Base-by-base conservation (phyloP, 2,329 filamentous ascomycete genomes). In the Hypoxylon sp. region DNA sequence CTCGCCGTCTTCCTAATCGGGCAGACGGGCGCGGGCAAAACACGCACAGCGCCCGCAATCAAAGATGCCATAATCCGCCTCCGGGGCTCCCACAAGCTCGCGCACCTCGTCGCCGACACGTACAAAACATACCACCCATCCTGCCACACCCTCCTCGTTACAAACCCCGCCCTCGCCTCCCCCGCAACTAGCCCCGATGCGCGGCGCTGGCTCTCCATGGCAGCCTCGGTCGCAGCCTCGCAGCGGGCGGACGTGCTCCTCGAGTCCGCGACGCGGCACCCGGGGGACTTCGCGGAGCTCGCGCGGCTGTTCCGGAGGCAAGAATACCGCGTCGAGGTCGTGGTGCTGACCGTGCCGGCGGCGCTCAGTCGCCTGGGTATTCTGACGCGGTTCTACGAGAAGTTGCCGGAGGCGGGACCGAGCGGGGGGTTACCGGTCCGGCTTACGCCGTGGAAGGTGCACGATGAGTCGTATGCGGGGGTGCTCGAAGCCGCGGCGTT, bases 21-120 rank as follows among this genome's bases (percentile, higher is more conserved):
- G 66, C 83, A 84, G 70, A 85, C 83, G 4, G 83, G 83, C 72
- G 82, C 83, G 13, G 83, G 83, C 56, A 85, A 85, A 65, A 84
- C 82, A 14, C 79, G 79, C 60, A 77, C 82, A 1, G 80, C 82
- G 10, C 82, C 81, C 2, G 70, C 74, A 34, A 74, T 85, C 53
- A 74, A 78, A 17, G 51, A 67, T 3, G 79, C 80, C 49, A 71
- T 84, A 25, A 30, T 46, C 17, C 30, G 56, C 13, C 52, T 66
- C 50, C 45, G 63, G 56, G 43, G 56, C 19, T 14, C 57, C 17
- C 64, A 75, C 14, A 56, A 34, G 1, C 59, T 63, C 49, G 79
- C 77, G 17, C 83, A 85, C 75, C 79, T 85, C 68, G 81, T 85
- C 60, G 82, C 83, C 59, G 83, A 85, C 78, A 81, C 81, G 21